These are phyloP conservation scores for Urostyla sp. DNA, from an alignment of 73 alveolate species.

Conservation along the genomic window DNA sequence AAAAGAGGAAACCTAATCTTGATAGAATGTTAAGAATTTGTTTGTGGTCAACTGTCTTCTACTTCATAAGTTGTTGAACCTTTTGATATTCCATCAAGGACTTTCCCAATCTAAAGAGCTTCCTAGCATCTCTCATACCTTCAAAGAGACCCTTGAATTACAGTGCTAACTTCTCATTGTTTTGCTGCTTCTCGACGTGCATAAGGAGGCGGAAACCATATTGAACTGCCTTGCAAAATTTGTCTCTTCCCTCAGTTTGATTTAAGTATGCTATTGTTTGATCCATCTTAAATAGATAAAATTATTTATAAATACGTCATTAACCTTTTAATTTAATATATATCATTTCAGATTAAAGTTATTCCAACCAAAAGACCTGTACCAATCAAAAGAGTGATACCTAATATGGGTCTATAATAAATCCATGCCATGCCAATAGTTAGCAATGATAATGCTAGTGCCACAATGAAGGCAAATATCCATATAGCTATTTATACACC, in stretches of 20 bases:
- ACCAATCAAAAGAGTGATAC: not conserved
- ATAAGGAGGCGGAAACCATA: slow-evolving; percentile 78
- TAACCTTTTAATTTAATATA: too few species aligned
- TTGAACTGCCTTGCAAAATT: slow-evolving; percentile 86
- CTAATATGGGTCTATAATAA: slow-evolving; percentile 39
- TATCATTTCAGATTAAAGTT: slow-evolving; percentile 3
- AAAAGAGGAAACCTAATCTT: slow-evolving; percentile 77
- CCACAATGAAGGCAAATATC: slow-evolving; percentile 13
- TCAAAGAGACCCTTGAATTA: slow-evolving; percentile 73
- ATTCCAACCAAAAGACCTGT: not conserved
- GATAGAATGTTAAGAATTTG: slow-evolving; percentile 58
- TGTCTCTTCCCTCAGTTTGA: slow-evolving; percentile 86
- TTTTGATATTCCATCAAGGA: slow-evolving; percentile 75
- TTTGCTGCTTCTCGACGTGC: slow-evolving; percentile 6
- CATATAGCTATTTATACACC: slow-evolving; percentile 1
- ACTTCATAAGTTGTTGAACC: slow-evolving; percentile 55
- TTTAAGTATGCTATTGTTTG: slow-evolving; percentile 51
- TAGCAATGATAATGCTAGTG: not conserved
- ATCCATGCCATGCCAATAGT: slow-evolving; percentile 36
- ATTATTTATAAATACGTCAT: too few species aligned
- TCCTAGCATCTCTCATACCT: slow-evolving; percentile 82
- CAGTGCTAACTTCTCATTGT: slow-evolving; percentile 63
- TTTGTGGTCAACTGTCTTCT: slow-evolving; percentile 51
- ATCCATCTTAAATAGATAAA: slow-evolving; percentile 51
- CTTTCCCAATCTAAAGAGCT: slow-evolving; percentile 83